Evolutionary conservation across 108 stramenopile genomes (phyloP), one percentile per base, ranked within the genome.

Genomic region (Cyclotella distinguenda): DNA sequence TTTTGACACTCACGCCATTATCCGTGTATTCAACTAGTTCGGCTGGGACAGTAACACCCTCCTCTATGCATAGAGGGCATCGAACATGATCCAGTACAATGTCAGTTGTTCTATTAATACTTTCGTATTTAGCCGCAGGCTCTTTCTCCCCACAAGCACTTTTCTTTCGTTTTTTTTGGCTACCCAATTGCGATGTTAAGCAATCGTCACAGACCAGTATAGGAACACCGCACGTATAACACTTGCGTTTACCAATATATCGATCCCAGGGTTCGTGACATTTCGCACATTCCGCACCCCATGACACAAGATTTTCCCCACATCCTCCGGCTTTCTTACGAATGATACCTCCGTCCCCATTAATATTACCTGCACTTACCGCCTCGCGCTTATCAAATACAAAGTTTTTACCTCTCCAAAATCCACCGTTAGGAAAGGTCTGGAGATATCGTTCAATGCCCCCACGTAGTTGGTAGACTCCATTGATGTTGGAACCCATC

Each of bases 361-460:
- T 79, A 25, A 77, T 50, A 67, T 91, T 86, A 6, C 83, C 82
- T 5, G 78, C 90, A 40, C 82, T 63, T 26, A 95, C 77, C 5
- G 93, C 90, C 61, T 93, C 93, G 16, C 95, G 83, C 64, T 93
- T 93, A 62, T 96, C 95, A 67, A 96, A 94, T 0, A 90, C 87
- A 68, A 91, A 90, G 61, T 86, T 79, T 54, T 73, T 72, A 0
- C 95, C 95, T 60, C 81, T 78, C 90, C 93, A 94, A 71, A 77
- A 88, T 6, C 93, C 93, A 22, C 93, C 93, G 9, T 94, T 88
- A 0, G 86, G 87, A 65, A 90, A 94, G 33, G 80, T 79, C 59
- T 90, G 82, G 25, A 94, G 74, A 51, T 91, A 94, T 60, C 82
- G 77, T 56, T 94, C 93, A 48, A 91, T 86, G 9, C 93, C 93